Conservation (phyloP, 768 basidiomycete species). For the Boletellus sp. region DNA sequence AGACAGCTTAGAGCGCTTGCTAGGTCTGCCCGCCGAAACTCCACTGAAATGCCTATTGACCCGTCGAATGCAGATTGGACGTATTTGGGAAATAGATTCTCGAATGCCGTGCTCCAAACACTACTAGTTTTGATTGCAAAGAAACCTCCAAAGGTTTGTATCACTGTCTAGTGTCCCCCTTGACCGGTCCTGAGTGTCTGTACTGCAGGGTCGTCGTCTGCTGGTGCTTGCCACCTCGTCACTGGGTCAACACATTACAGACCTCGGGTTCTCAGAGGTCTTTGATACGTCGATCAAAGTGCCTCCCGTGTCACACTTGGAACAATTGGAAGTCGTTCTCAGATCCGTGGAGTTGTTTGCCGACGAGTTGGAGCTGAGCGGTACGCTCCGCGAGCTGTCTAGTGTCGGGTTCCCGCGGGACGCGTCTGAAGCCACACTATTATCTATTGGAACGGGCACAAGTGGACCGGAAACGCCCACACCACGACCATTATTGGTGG, state of each 20-base stretch:
- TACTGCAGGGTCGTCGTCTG: constrained; percentile 76
- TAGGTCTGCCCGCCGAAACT: constrained; percentile 53
- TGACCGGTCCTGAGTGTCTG: constrained; percentile 9
- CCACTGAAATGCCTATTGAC: constrained; percentile 5
- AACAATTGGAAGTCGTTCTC: constrained; percentile 71
- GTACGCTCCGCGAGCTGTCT: constrained; percentile 61
- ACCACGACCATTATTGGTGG: constrained; percentile 66
- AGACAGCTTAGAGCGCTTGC: constrained; percentile 87
- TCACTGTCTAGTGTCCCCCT: background rate
- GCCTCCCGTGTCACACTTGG: constrained; percentile 72
- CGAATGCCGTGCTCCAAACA: constrained; percentile 88
- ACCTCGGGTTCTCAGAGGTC: constrained; percentile 83
- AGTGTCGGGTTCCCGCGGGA: constrained; percentile 64
- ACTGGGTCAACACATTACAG: constrained; percentile 75
- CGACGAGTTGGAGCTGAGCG: constrained; percentile 45
- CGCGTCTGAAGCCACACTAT: constrained; percentile 40
- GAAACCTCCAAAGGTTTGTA: constrained; percentile 83
- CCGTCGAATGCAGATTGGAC: constrained; percentile 74
- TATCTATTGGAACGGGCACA: no score
- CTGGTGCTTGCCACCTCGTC: constrained; percentile 92
- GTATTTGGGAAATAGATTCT: constrained; percentile 94
- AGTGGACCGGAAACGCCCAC: constrained; percentile 43
- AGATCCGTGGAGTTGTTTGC: constrained; percentile 76
- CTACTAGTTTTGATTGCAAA: constrained; percentile 84
- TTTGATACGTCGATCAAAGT: constrained; percentile 89